Evolutionary conservation across 441 rosid species (phyloP), one percentile per base, ranked within the genome.

Genomic region (Corymbia calophylla): DNA sequence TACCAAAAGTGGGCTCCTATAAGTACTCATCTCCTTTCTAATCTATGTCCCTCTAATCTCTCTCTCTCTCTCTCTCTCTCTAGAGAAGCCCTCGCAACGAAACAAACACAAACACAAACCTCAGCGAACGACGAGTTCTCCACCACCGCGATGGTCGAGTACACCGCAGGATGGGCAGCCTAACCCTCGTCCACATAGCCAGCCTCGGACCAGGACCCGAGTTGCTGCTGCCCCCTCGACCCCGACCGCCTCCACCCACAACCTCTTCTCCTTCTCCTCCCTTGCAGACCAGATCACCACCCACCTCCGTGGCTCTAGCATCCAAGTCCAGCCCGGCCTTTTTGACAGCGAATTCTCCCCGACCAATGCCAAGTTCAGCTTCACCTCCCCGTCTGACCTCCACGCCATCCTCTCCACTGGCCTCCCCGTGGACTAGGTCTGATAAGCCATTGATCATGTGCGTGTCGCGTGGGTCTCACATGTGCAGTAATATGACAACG

Each of bases 81-180:
- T 49, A 14, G 2, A 53, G 56, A 56, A 56, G 10, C 35, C 70
- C 35, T 8, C 35, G 70, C 35, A n/a, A 64, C 35, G 32, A 64
- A 64, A 64, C 70, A n/a, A 64, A 13, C 70, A 64, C 70, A n/a
- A 64, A 13, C 70, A 64, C 19, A 64, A n/a, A 64, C 32, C 70
- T n/a, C 70, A 60, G 31, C 7, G 31, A 60, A 60, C 66, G 31
- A 60, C n/a, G 35, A n/a, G 18, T n/a, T 64, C 47, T 68, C 80
- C 14, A 14, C 35, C 73, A 0, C 73, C 11, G 35, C 90, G 89
- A 94, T 98, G 98, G 99, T 96, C 53, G 97, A 97, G 98, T 97
- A n/a, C 99, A 98, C 96, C 93, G 98, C 93, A 94, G 99, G 77
- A 93, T 96, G 96, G 82, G 95, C 92, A 97, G 98, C 91, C 97